Evolutionary conservation across 31 red algal genomes (phyloP).

Genomic region (Porphyra umbilicalis): DNA sequence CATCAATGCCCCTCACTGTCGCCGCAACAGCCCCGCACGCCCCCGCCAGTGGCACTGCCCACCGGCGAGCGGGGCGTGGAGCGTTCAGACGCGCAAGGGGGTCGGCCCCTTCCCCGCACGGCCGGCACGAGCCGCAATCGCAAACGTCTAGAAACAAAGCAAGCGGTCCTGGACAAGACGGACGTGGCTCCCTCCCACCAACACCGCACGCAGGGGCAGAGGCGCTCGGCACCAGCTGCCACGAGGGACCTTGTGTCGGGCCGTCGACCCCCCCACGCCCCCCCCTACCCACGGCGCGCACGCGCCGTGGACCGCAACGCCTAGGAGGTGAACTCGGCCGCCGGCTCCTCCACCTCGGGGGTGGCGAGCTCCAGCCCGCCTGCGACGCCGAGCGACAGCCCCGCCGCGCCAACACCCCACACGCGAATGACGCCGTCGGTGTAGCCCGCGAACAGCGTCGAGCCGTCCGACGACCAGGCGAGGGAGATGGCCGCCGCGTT

Average conservation of each 20-base stretch:
- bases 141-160: too few species aligned
- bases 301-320: too few species aligned
- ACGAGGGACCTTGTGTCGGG: too few species aligned
- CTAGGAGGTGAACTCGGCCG: not conserved
- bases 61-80: not conserved
- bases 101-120: not conserved
- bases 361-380: not conserved
- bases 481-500: conserved; percentile 87
- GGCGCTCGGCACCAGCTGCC: too few species aligned
- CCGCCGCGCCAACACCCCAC: conserved; percentile 26
- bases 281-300: not conserved
- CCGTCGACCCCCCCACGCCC: not conserved
- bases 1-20: not conserved
- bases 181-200: too few species aligned
- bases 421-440: conserved; percentile 97
- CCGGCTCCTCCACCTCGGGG: not conserved
- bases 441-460: conserved; percentile 94
- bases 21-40: not conserved
- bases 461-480: conserved; percentile 97
- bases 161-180: too few species aligned
- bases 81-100: not conserved
- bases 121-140: too few species aligned
- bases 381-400: not conserved
- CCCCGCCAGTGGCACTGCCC: not conserved
- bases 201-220: too few species aligned